Base-by-base conservation (phyloP, 2,329 filamentous ascomycete genomes). In the Magnaporthales sp. region DNA sequence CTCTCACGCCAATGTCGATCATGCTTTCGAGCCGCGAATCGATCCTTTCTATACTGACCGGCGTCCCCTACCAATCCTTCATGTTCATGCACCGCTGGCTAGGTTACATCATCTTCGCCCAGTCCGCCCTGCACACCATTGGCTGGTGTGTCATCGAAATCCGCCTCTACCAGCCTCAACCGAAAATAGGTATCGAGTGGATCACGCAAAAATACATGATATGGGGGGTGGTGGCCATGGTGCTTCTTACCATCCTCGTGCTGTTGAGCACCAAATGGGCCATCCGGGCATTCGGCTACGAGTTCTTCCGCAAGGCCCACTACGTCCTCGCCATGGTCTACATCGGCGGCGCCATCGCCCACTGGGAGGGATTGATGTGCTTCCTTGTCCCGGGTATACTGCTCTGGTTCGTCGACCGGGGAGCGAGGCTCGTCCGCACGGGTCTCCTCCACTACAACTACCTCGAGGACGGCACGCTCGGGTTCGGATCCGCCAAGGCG, bases 71-170 rank as follows among this genome's bases (percentile, higher is more conserved):
- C 72, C 90, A 92, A 70, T 86, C 84, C 71, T 92, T 93, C 81
- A 89, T 90, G 75, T 93, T 93, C 73, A 78, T 93, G 24, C 90
- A 92, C 74, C 87, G 89, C 32, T 93, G 90, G 90, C 78, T 89
- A 0, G 90, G 91, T 7, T 89, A 89, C 68, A 81, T 93, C 71
- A 91, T 93, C 69, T 84, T 91, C 66, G 74, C 86, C 0, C 90
- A 93, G 73, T 84, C 86, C 2, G 77, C 81, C 10, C 75, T 93
- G 1, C 91, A 93, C 74, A 92, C 90, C 1, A 82, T 93, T 29
- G 84, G 81, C 66, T 93, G 90, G 69, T 76, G 72, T 19, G 70
- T 68, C 77, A 80, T 81, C n/a, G 71, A 71, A 27, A 71, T 70
- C 8, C 79, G 70, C 26, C 69, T 71, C 31, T 73, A 68, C 67